Conservation (phyloP, 2,329 filamentous ascomycete species). For the Penicillium janthinellum region DNA sequence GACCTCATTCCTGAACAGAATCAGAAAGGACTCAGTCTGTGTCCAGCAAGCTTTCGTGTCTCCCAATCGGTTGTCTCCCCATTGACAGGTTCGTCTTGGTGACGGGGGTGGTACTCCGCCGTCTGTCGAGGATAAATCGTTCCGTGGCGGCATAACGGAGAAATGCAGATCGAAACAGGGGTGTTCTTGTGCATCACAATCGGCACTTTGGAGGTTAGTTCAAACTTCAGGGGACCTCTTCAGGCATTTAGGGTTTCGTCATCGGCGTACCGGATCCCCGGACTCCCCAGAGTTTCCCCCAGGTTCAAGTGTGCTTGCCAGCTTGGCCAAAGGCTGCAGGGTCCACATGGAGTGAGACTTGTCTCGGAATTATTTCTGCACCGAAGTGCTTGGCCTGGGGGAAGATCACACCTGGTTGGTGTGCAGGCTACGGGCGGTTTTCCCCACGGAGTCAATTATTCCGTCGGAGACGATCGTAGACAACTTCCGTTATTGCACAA, state of each 20-base stretch:
- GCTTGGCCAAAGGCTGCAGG: neutral
- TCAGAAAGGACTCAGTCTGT: neutral
- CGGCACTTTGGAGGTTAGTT: neutral
- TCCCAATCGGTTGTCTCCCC: neutral
- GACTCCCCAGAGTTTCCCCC: no score
- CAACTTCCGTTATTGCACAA: neutral
- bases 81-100: neutral
- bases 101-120: neutral
- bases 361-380: conserved; percentile 2
- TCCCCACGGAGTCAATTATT: neutral
- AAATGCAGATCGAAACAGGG: neutral
- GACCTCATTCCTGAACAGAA: neutral
- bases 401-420: neutral
- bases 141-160: neutral
- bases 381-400: neutral
- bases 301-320: no score
- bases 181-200: neutral
- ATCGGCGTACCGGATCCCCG: neutral
- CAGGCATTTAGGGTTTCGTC: neutral
- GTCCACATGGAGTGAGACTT: neutral
- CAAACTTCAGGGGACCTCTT: neutral
- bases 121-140: neutral
- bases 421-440: neutral
- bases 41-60: neutral
- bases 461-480: neutral